Evolutionary conservation across 345 rosid genomes (phyloP), one percentile per base, ranked within the genome.

Genomic region (Lumnitzera littorea): DNA sequence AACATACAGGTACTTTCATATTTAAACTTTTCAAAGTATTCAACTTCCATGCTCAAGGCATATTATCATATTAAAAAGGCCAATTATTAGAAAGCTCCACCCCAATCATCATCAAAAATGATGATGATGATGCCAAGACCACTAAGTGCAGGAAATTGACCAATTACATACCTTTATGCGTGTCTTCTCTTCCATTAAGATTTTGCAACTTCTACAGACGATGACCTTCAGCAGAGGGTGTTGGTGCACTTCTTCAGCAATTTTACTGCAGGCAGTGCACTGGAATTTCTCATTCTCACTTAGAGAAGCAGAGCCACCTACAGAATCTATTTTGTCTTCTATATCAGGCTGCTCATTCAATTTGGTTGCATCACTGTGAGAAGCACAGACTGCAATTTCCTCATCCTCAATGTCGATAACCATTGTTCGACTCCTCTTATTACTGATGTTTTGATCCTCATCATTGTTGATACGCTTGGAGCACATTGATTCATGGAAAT

Each of bases 181-280:
- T 72, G 78, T 71, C 78, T 83, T 94, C 43, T 76, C 80, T 73
- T 84, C 91, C 68, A 90, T 62, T 53, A 74, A 73, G 60, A 64
- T 60, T 81, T 88, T 90, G 86, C 99, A 94, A 66, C 80, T 89
- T 65, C 66, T 72, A 88, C 99, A 94, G 66, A 94, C 51, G 64
- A 94, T 88, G 57, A 94, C 99, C 69, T 83, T 78, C 67, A 94
- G 64, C 60, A 86, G 77, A 15, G 97, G 99, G 75, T 94, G 99
- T 23, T 82, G 57, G 59, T 83, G 86, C 72, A 79, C 96, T 79
- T 83, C 84, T 63, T 62, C 67, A 67, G 83, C 74, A 65, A 82
- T 58, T 62, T 82, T 80, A 64, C 78, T 53, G 70, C 99, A 94
- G 57, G 84, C 95, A 63, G 99, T 90, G 68, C 99, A 94, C 58